phyloP scores from a whole-genome alignment of 805 yeast genomes.

The Nakazawaea wyomingensis region DNA sequence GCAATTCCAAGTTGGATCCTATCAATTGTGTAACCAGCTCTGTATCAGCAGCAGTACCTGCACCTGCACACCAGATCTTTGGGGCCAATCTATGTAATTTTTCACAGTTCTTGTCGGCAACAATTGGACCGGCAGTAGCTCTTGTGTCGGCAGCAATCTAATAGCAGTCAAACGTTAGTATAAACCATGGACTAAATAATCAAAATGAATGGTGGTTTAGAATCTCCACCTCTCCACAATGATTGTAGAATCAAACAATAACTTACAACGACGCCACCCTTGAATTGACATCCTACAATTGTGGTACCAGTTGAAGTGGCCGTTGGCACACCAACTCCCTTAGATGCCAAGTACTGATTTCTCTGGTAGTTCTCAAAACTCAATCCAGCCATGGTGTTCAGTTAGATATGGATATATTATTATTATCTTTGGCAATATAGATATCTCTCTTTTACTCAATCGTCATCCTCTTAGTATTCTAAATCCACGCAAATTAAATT shows the following conservation, averaged over 20 bases:
- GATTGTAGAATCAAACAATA: neutral
- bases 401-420: neutral
- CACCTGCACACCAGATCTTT: constrained; percentile 98
- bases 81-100: constrained; percentile 89
- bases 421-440: no score
- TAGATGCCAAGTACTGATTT: constrained; percentile 65
- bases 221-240: neutral
- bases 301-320: constrained; percentile 99
- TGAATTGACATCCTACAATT: constrained; percentile 90
- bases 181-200: no score
- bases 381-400: constrained; percentile 69
- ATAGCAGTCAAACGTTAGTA: neutral
- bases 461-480: no score
- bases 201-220: neutral
- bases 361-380: constrained; percentile 92
- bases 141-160: constrained; percentile 95
- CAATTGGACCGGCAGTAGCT: constrained; percentile 94
- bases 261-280: constrained; percentile 77
- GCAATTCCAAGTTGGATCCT: constrained; percentile 86
- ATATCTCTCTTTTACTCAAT: no score
- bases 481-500: no score
- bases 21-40: constrained; percentile 96
- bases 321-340: constrained; percentile 73
- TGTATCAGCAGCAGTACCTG: constrained; percentile 99
- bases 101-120: constrained; percentile 97